These are phyloP conservation scores for Stentor roeselii DNA, from an alignment of 73 alveolate species.

Conservation along the genomic window DNA sequence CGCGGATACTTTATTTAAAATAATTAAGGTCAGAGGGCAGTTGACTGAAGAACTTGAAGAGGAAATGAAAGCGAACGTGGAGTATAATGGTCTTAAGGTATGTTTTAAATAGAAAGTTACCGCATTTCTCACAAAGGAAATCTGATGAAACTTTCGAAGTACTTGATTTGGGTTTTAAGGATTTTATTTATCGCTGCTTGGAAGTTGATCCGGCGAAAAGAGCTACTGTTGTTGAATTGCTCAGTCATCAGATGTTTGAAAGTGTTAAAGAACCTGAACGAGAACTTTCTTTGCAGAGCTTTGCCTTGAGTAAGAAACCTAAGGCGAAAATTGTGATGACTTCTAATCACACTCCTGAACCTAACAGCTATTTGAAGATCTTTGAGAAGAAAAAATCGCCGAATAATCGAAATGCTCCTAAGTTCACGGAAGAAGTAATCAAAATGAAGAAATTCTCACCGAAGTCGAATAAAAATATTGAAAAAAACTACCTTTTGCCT, in stretches of 20 bases:
- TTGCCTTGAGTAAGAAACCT: not conserved
- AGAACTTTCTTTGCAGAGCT: not conserved
- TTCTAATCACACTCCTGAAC: not conserved
- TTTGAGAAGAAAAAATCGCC: not conserved
- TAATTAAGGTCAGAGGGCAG: too few relatives aligned
- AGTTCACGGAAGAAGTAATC: not conserved
- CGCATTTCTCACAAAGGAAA: too few relatives aligned
- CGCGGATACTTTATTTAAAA: constrained; percentile 40
- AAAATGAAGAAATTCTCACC: not conserved
- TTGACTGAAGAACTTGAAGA: too few relatives aligned
- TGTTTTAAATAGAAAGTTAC: too few relatives aligned
- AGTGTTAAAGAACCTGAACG: not conserved
- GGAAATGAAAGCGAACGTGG: too few relatives aligned
- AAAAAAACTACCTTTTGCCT: not conserved
- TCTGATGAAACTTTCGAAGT: too few relatives aligned
- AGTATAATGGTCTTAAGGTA: too few relatives aligned
- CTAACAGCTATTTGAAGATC: not conserved
- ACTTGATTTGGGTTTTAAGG: too few relatives aligned
- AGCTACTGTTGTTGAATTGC: not conserved
- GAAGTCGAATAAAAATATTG: too few relatives aligned
- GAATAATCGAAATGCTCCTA: not conserved
- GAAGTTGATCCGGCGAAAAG: not conserved
- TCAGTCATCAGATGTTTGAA: not conserved
- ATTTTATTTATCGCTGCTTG: not conserved
- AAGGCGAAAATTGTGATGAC: not conserved